Evolutionary conservation across 73 alveolate species (phyloP), one percentile per base, ranked within the genome.

Genomic region (Stentor coeruleus): DNA sequence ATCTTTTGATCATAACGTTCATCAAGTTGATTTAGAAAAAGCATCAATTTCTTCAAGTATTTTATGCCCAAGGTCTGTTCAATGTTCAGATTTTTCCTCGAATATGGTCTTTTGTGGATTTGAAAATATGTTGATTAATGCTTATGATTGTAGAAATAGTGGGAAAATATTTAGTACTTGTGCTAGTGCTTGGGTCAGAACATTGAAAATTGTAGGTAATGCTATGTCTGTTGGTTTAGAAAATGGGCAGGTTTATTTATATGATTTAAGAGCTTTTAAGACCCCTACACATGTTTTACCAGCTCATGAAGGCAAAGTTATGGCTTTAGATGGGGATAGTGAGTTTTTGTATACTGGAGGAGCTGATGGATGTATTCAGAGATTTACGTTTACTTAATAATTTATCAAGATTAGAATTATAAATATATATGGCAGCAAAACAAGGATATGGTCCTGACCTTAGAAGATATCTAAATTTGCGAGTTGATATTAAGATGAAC

Each of bases 371-470:
- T 6, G 6, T 6, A 20, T 49, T 49, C 6, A 20, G 66, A 20
- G 20, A 49, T 49, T 49, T 20, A 49, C 66, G 20, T 11, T 49
- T n/a, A n/a, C n/a, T n/a, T n/a, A n/a, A n/a, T n/a, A n/a, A n/a
- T n/a, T n/a, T n/a, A n/a, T n/a, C n/a, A n/a, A n/a, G n/a, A n/a
- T n/a, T n/a, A n/a, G n/a, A n/a, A n/a, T n/a, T n/a, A n/a, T n/a
- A n/a, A n/a, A n/a, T n/a, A n/a, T n/a, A 57, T 57, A 89, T 89
- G 95, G 95, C 95, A 74, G 60, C 86, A 49, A 89, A 89, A 58
- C 83, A 81, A 59, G 95, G 95, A n/a, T 89, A 89, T 42, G 95
- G 95, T 20, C 92, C 95, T 11, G 92, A 89, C 58, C 81, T 89
- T 74, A 49, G 90, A 40, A 87, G 82, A 77, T 89, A 39, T 59